These are phyloP conservation scores for Panicum miliaceum DNA, from an alignment of 176 grass and related monocot genomes.

Conservation along the genomic window DNA sequence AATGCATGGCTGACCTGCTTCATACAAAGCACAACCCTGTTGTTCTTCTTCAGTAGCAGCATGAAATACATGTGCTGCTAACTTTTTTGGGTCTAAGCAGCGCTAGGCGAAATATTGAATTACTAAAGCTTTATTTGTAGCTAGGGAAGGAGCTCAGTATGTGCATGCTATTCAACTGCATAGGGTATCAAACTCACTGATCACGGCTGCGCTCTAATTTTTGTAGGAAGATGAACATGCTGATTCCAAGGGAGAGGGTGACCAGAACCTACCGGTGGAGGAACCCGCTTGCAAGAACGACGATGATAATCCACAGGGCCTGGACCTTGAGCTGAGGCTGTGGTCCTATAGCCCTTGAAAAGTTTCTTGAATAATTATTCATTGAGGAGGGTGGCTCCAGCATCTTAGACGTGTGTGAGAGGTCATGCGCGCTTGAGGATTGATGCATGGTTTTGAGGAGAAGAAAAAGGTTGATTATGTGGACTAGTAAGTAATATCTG, in stretches of 20 bases:
- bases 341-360: not conserved
- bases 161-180: not conserved
- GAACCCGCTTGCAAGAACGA: not conserved
- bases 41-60: not conserved
- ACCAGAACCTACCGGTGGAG: not conserved
- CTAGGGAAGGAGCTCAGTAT: not conserved
- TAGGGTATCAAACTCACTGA: not conserved
- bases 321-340: slow-evolving; percentile 7
- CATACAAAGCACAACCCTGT: not conserved
- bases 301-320: not conserved
- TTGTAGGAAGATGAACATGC: not conserved
- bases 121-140: not conserved
- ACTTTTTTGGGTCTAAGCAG: no score
- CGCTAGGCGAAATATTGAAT: no score
- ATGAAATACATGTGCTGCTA: not conserved
- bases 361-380: not conserved
- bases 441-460: not conserved
- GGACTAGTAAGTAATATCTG: not conserved
- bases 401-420: not conserved
- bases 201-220: not conserved
- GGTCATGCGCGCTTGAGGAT: not conserved
- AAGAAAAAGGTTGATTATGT: not conserved
- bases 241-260: not conserved
- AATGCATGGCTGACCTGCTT: not conserved
- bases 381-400: not conserved